A percentile compares a stretch with the other conserved stretches of the same genome.
Evolutionary conservation across 2,329 filamentous ascomycete genomes (phyloP).

Genomic region (Didymellaceae sp.): DNA sequence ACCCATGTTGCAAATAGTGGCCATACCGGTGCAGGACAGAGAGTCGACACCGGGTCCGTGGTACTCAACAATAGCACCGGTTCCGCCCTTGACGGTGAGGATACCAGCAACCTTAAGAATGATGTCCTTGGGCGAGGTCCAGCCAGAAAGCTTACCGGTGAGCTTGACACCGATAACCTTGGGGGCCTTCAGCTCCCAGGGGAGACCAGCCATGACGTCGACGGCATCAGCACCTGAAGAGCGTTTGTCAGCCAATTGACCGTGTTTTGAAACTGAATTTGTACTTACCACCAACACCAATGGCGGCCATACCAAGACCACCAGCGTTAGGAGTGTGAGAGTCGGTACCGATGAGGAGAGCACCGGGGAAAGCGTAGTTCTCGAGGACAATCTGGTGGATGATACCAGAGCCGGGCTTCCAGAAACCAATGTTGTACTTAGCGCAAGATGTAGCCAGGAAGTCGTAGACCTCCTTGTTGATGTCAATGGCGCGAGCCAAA

Average conservation of each 20-base stretch:
- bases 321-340: slow-evolving; percentile 97
- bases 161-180: slow-evolving; percentile 97
- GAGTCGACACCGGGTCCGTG: slow-evolving; percentile 73
- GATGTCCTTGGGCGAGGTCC: slow-evolving; percentile 94
- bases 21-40: slow-evolving; percentile 86
- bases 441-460: slow-evolving; percentile 92
- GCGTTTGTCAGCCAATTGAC: slow-evolving; percentile 4
- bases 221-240: slow-evolving; percentile 82
- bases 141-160: slow-evolving; percentile 86
- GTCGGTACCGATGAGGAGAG: slow-evolving; percentile 96
- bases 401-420: slow-evolving; percentile 97
- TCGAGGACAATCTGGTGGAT: slow-evolving; percentile 99
- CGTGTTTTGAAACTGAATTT: background rate
- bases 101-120: slow-evolving; percentile 98
- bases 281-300: slow-evolving; percentile 78
- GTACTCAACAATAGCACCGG: slow-evolving; percentile 87
- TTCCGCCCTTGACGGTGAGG: slow-evolving; percentile 96
- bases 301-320: slow-evolving; percentile 92
- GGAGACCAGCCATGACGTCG: slow-evolving; percentile 96
- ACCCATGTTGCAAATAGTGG: slow-evolving; percentile 66
- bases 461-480: slow-evolving; percentile 99
- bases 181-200: slow-evolving; percentile 98
- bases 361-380: slow-evolving; percentile 99
- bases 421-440: slow-evolving; percentile 99
- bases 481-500: slow-evolving; percentile 84